phyloP scores from a whole-genome alignment of 2,329 filamentous ascomycete genomes.

The Hymenoscyphus fructigenus region DNA sequence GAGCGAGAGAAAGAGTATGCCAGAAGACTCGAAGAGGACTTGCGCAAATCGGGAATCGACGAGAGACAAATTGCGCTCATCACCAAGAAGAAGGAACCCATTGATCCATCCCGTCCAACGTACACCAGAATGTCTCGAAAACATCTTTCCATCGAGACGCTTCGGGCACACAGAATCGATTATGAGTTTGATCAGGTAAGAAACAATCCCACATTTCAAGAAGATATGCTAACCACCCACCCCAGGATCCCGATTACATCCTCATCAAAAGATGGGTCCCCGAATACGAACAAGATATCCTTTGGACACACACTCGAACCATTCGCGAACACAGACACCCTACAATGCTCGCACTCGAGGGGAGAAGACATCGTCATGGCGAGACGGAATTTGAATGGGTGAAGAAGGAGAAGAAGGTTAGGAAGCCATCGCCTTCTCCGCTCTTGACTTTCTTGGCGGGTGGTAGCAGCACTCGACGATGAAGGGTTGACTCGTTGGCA shows the following conservation, averaged over 20 bases:
- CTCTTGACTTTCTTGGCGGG: slow-evolving; percentile 36
- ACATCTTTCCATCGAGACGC: slow-evolving; percentile 62
- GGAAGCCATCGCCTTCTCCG: slow-evolving; percentile 33
- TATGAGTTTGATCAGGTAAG: slow-evolving; percentile 58
- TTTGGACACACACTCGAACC: slow-evolving; percentile 69
- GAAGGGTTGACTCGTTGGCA: background rate
- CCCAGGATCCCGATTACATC: slow-evolving; percentile 65
- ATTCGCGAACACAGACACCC: slow-evolving; percentile 40
- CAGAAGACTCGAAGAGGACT: slow-evolving; percentile 55
- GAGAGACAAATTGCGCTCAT: slow-evolving; percentile 60
- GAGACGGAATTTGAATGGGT: slow-evolving; percentile 34
- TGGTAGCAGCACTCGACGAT: slow-evolving; percentile 16
- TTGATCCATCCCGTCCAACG: slow-evolving; percentile 47
- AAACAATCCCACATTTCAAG: slow-evolving; percentile 9
- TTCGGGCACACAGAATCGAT: slow-evolving; percentile 55
- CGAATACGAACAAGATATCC: slow-evolving; percentile 67
- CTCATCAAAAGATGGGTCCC: slow-evolving; percentile 73
- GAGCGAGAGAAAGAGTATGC: slow-evolving; percentile 40
- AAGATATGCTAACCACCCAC: slow-evolving; percentile 39
- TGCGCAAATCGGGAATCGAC: slow-evolving; percentile 57
- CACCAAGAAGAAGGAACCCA: slow-evolving; percentile 54
- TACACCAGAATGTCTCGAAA: slow-evolving; percentile 64
- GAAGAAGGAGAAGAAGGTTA: slow-evolving; percentile 34
- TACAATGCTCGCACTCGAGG: slow-evolving; percentile 27
- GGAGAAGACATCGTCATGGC: slow-evolving; percentile 26